Base-by-base conservation (phyloP, 345 rosid genomes). In the Heritiera fomes region DNA sequence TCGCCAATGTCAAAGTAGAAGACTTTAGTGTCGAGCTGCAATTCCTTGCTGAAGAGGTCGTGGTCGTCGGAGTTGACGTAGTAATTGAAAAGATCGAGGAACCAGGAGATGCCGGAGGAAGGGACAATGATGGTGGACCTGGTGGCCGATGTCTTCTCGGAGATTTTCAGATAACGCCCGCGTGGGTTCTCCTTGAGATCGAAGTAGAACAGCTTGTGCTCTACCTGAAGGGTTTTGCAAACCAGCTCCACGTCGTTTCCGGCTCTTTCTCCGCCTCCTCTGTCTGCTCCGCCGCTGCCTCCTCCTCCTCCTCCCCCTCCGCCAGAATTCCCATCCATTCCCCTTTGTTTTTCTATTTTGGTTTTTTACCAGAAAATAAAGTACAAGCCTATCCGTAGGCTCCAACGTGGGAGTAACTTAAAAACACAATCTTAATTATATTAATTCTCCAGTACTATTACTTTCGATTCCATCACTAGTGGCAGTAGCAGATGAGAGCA, bases 51-150 rank as follows among this genome's bases (percentile, higher is more conserved):
- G 72, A 90, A 91, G 49, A 91, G 91, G 79, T 92, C 98, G 68
- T 87, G 97, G 60, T 96, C 99, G 41, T 92, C 97, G 69, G 99
- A 89, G 86, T 82, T 85, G 79, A 94, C 97, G 74, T 94, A 96
- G 88, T 96, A 94, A 85, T 94, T 94, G 89, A 96, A 96, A 84
- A 94, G 99, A 82, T 96, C 95, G 71, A 96, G 87, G 89, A 96
- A 96, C 99, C 99, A 96, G 40, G 99, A 91, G 82, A 96, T 91
- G 77, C 99, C 99, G 0, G 98, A 89, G 81, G 85, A 96, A 69
- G 99, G 99, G 52, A 96, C 97, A 61, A 96, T 96, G 90, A 96
- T 94, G 77, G 99, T 96, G 85, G 99, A 94, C 88, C 99, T 86
- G 38, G 98, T 96, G 58, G 99, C 95, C n/a, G 98, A 92, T 18